Base-by-base conservation (phyloP, 768 basidiomycete species). In the Mycena sanguinolenta region DNA sequence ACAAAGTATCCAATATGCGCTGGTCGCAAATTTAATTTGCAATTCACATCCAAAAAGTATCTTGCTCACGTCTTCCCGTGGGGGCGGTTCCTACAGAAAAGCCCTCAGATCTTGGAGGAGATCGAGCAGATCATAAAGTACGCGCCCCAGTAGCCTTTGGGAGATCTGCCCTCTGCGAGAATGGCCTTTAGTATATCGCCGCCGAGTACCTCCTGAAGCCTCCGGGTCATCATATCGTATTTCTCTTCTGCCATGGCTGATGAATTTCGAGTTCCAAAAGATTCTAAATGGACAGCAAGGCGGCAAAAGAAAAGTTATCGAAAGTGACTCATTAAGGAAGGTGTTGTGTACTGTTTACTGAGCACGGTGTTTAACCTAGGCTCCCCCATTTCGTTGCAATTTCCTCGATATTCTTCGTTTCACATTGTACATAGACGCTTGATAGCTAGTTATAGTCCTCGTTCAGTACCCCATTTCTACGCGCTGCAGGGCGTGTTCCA, bases 1-100 rank as follows among this genome's bases (percentile, higher is more conserved):
- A 97, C 97, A 78, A 98, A 97, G 86, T 99, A 99, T 8, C 95
- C 98, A 66, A 99, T 92, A 77, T 99, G 98, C 8, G 97, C 97
- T 99, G 76, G 46, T 52, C 49, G 61, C 66, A 58, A 67, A 58
- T 28, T 63, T 57, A 36, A 50, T 50, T 25, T 25, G 57, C 66
- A 39, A 13, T 13, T 38, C 28, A 36, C 25, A 39, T 32, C 21
- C 19, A 17, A 27, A 67, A 73, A 60, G 50, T 28, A 50, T 61
- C 5, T 42, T 13, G 71, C 94, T 82, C 80, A 98, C 96, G 97
- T 84, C 96, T 83, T 74, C 97, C 97, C 10, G 98, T 99, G 0
- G 96, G 91, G 23, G 97, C 95, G 27, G 95, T 92, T 58, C 97
- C 97, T 98, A 75, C 52, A 69, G 49, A 60, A 70, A 5, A 74